Evolutionary conservation across 371 early-diverging fungal species (phyloP).

Genomic region (Entomophthora muscae): DNA sequence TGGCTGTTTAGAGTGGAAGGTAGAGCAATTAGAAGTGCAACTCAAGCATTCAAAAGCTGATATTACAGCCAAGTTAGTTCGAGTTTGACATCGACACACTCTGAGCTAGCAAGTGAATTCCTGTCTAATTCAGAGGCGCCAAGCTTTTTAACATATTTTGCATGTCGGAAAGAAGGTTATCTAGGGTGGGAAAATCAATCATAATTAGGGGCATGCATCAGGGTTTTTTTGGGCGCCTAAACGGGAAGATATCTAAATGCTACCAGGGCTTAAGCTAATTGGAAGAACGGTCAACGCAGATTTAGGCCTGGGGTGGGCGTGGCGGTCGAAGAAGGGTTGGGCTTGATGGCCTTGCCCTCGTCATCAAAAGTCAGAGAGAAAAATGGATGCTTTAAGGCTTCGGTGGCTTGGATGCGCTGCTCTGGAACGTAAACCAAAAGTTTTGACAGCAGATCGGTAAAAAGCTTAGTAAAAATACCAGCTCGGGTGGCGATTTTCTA

Average conservation of each 20-base stretch:
- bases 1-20: neutral
- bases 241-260: neutral
- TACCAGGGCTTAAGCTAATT: neutral
- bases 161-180: neutral
- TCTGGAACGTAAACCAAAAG: slow-evolving; percentile 43
- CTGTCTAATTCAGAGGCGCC: neutral
- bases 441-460: slow-evolving; percentile 28
- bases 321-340: neutral
- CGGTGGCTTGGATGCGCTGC: slow-evolving; percentile 30
- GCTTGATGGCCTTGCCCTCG: neutral
- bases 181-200: neutral
- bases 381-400: slow-evolving; percentile 8
- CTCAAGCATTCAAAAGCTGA: no score
- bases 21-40: neutral
- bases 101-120: neutral
- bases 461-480: neutral
- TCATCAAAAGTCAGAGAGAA: slow-evolving; percentile 2
- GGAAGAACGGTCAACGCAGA: neutral
- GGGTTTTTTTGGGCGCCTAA: neutral
- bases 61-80: neutral
- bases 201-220: neutral
- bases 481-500: neutral
- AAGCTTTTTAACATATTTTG: neutral
- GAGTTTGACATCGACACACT: neutral
- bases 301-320: neutral